Conservation (phyloP, 73 alveolate species). For the Diophrys appendiculata region DNA sequence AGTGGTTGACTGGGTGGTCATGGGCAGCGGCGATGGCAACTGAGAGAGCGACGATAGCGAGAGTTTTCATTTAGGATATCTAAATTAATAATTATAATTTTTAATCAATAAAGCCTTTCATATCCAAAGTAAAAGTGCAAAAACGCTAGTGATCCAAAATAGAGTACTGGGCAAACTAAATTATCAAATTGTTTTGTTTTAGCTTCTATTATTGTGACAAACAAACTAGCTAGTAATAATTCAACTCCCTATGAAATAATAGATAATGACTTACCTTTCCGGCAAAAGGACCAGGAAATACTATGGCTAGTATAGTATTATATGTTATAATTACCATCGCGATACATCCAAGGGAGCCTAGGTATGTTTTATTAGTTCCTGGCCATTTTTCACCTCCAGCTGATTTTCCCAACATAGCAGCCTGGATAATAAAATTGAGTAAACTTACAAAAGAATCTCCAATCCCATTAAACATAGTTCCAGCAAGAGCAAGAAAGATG, state of each 20-base stretch:
- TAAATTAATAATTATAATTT: no score
- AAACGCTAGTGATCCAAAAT: not conserved
- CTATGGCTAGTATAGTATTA: not conserved
- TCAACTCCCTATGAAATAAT: no score
- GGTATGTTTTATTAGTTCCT: not conserved
- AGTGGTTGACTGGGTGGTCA: constrained; percentile 53
- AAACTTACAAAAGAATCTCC: not conserved
- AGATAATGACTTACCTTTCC: no score
- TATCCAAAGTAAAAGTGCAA: not conserved
- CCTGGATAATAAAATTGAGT: no score
- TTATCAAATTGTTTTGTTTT: not conserved
- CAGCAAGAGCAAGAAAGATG: not conserved
- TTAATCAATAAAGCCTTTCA: no score
- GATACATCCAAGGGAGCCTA: not conserved
- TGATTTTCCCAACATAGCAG: not conserved
- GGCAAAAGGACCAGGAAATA: not conserved
- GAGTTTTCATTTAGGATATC: not conserved
- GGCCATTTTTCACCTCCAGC: not conserved
- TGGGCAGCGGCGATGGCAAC: constrained; percentile 8
- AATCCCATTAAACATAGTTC: not conserved
- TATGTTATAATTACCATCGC: not conserved
- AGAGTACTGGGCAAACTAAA: not conserved
- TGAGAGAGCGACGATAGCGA: not conserved
- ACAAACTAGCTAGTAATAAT: not conserved
- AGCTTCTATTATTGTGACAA: not conserved